Base-by-base conservation (phyloP, 2,329 filamentous ascomycete species). In the Paecilomyces fulvus region DNA sequence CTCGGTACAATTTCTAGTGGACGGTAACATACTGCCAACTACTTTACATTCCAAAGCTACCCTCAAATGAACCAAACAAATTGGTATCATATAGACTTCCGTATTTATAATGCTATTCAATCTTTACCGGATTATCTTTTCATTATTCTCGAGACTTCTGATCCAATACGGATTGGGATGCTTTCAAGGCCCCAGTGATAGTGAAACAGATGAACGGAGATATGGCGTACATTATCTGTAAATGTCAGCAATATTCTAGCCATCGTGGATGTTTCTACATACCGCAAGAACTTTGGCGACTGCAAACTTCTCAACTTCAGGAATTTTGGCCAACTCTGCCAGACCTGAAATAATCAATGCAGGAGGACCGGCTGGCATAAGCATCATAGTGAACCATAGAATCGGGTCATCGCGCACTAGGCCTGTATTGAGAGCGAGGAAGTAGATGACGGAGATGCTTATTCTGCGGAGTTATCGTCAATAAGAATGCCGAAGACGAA, bases 331-430 rank as follows among this genome's bases (percentile, higher is more conserved):
- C 55, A 82, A 70, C 55, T 82, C 79, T 3, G 79, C 77, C 23
- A 83, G 65, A 0, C 78, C 78, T 5, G 77, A 77, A 51, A 80
- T 70, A 30, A 80, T 79, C 76, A 83, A 74, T 0, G 80, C 79
- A 1, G 80, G 79, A 20, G 80, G 81, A 0, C 81, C 80, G 0
- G 76, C 75, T 0, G 81, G 80, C 77, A 83, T 83, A 28, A 83
- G 63, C 81, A 84, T 84, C 78, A 84, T 77, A 2, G 72, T 75
- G 63, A 88, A 88, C 83, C 83, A 87, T 30, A 88, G 69, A 60
- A 88, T 81, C 0, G 84, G 84, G 64, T 88, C 85, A 2, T 73
- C 62, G 3, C 75, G 74, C 2, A 88, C 64, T 2, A 82, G 43
- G 0, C 63, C 60, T 0, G 83, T 86, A 55, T 75, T 77, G 1